phyloP scores from a whole-genome alignment of 1,284 basidiomycete genomes.

The Marasmius oreades region DNA sequence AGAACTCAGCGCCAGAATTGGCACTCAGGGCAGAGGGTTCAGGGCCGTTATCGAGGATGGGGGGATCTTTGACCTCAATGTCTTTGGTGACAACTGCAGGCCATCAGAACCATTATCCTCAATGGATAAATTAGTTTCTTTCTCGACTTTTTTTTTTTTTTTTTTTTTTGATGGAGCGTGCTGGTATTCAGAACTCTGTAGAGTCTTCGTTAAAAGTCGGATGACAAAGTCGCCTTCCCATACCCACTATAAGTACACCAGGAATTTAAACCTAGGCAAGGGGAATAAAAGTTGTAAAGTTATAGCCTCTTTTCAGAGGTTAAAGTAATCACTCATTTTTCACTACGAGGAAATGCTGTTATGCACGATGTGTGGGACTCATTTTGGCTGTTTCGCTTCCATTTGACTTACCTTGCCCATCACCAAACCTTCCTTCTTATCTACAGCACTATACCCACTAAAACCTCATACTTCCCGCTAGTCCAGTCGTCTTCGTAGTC shows the following conservation, averaged over 20 bases:
- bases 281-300: background rate
- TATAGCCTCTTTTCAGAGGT: background rate
- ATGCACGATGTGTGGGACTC: background rate
- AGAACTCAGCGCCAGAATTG: no score
- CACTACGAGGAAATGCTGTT: background rate
- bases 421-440: background rate
- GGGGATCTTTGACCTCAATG: no score
- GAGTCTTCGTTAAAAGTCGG: background rate
- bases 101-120: no score
- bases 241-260: background rate
- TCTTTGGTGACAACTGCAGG: no score
- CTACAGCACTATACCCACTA: slow-evolving; percentile 9
- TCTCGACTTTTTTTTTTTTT: background rate
- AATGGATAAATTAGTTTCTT: no score
- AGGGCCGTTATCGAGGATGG: no score
- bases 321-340: background rate
- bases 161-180: background rate
- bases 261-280: background rate
- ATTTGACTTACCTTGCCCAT: background rate
- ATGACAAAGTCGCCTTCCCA: background rate
- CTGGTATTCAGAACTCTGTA: background rate
- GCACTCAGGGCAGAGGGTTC: no score
- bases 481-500: slow-evolving; percentile 2
- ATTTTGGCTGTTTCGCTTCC: background rate
- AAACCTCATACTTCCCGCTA: slow-evolving; percentile 4